phyloP scores from a whole-genome alignment of 805 yeast genomes.

The Yarrowia sp. region DNA sequence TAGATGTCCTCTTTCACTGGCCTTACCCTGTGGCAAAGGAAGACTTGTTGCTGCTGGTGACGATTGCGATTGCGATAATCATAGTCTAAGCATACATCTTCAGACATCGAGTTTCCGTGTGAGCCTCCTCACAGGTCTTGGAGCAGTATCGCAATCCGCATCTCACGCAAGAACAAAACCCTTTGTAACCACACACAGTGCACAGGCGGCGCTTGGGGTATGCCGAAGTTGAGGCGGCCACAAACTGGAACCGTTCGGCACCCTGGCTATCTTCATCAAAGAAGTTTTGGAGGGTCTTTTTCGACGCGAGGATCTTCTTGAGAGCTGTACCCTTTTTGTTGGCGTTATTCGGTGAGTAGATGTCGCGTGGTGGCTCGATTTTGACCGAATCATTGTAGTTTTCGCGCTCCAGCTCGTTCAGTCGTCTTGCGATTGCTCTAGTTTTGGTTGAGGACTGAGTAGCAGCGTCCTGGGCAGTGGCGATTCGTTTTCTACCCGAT shows the following conservation, averaged over 20 bases:
- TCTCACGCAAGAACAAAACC: conserved; percentile 37
- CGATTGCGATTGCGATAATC: too few species aligned
- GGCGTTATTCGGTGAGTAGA: conserved; percentile 22
- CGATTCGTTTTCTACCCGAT: conserved; percentile 14
- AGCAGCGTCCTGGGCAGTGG: conserved; percentile 5
- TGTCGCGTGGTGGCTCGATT: conserved; percentile 36
- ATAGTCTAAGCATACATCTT: conserved; percentile 36
- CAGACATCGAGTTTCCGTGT: conserved; percentile 40
- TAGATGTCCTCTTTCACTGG: too few species aligned
- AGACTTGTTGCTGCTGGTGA: too few species aligned
- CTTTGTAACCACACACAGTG: conserved; percentile 43
- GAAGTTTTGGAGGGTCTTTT: conserved; percentile 40
- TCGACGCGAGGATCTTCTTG: conserved; percentile 40
- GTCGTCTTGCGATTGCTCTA: conserved; percentile 31
- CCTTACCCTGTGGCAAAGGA: too few species aligned
- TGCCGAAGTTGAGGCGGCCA: conserved; percentile 37
- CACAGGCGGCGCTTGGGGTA: conserved; percentile 41
- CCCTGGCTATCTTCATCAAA: conserved; percentile 43
- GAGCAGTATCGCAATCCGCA: conserved; percentile 42
- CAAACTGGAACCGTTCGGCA: conserved; percentile 34
- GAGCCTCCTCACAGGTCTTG: conserved; percentile 38
- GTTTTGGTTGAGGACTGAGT: conserved; percentile 25
- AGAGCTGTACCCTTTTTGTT: conserved; percentile 26
- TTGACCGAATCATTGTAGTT: conserved; percentile 39
- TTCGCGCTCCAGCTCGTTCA: conserved; percentile 39